These are phyloP conservation scores for Globisporangium orthogonon DNA, from an alignment of 352 stramenopile genomes.

Conservation along the genomic window DNA sequence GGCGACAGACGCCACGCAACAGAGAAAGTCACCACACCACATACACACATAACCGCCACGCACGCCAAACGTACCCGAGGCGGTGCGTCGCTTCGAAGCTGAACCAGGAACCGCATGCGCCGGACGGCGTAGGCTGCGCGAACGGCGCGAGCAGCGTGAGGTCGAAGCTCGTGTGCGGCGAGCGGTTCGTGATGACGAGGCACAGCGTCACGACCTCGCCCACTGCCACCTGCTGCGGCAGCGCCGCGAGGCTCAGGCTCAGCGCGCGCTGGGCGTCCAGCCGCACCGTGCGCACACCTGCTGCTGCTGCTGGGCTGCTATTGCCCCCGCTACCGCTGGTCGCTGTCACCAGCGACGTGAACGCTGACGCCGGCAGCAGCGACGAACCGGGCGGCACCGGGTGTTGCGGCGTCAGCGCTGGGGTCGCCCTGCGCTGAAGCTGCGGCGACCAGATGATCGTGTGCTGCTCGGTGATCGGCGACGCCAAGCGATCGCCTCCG, in stretches of 20 bases:
- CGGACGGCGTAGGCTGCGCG: not conserved
- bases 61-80: slow-evolving; percentile 38
- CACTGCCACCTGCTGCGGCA: slow-evolving; percentile 13
- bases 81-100: slow-evolving; percentile 60
- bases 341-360: not conserved
- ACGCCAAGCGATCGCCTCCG: slow-evolving; percentile 1
- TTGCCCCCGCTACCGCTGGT: not conserved
- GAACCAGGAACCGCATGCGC: slow-evolving; percentile 17
- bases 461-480: slow-evolving; percentile 56
- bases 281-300: slow-evolving; percentile 12
- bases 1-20: not conserved
- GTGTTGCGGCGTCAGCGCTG: not conserved
- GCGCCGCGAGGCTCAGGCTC: slow-evolving; percentile 30
- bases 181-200: slow-evolving; percentile 50
- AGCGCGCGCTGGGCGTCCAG: slow-evolving; percentile 38
- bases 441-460: slow-evolving; percentile 59
- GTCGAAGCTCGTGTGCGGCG: slow-evolving; percentile 39
- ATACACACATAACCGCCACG: not conserved
- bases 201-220: slow-evolving; percentile 31
- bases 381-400: not conserved
- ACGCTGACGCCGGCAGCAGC: slow-evolving; percentile 2
- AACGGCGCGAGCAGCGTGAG: slow-evolving; percentile 54
- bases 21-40: not conserved
- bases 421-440: not conserved
- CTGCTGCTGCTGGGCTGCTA: not conserved